These are phyloP conservation scores for Ganoderma meredithae DNA, from an alignment of 1,284 basidiomycete genomes.

Conservation along the genomic window DNA sequence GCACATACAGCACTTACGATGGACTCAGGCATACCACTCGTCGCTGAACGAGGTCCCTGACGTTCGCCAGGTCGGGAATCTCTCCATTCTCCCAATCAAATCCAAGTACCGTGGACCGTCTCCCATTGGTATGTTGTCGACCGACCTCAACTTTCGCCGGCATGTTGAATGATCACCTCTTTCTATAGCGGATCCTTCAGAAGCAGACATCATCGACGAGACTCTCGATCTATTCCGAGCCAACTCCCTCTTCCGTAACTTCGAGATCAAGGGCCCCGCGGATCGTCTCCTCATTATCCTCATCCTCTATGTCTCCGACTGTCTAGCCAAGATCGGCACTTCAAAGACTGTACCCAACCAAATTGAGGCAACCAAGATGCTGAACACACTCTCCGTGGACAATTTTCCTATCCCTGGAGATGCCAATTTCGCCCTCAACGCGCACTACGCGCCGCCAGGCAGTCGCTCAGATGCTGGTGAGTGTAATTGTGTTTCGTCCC, in stretches of 20 bases:
- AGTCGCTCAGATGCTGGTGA: conserved; percentile 86
- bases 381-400: conserved; percentile 94
- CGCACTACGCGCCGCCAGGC: conserved; percentile 87
- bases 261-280: conserved; percentile 98
- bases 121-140: conserved; percentile 66
- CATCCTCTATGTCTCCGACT: conserved; percentile 98
- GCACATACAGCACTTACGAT: not conserved
- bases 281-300: conserved; percentile 97
- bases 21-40: conserved; percentile 91
- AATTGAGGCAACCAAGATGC: conserved; percentile 88
- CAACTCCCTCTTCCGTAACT: conserved; percentile 99
- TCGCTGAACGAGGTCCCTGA: conserved; percentile 90
- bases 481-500: conserved; percentile 37
- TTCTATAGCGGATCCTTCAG: conserved; percentile 72
- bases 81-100: conserved; percentile 90
- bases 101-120: conserved; percentile 94
- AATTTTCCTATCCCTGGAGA: conserved; percentile 95
- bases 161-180: not conserved
- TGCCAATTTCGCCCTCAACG: conserved; percentile 93
- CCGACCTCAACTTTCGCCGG: not conserved
- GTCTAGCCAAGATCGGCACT: conserved; percentile 86
- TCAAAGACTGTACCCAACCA: conserved; percentile 72
- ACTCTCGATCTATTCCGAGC: conserved; percentile 97
- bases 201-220: conserved; percentile 95
- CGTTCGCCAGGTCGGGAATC: conserved; percentile 87